phyloP scores from a whole-genome alignment of 1,284 basidiomycete species.

The Rhodotorula sp. region DNA sequence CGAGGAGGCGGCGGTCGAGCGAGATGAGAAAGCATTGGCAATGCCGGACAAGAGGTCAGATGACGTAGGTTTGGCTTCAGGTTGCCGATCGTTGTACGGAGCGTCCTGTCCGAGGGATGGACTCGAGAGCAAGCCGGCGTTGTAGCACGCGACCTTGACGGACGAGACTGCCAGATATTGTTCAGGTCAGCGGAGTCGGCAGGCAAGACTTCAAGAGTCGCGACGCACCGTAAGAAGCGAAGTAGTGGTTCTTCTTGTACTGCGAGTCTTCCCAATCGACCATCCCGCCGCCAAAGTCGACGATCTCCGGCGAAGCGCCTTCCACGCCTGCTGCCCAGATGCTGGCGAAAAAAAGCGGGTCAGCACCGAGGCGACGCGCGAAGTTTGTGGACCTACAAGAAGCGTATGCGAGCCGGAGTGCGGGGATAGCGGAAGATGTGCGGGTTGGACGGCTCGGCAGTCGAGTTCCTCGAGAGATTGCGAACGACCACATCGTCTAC shows the following conservation, averaged over 20 bases:
- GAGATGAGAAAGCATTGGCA: neutral
- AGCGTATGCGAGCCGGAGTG: slow-evolving; percentile 25
- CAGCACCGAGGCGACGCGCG: neutral
- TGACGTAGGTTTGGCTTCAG: neutral
- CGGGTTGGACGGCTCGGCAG: neutral
- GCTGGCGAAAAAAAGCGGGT: neutral
- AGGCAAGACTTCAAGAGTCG: fast-evolving
- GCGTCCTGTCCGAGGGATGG: neutral
- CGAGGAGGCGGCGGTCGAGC: neutral
- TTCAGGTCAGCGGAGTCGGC: neutral
- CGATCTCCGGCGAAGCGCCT: neutral
- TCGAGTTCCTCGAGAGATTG: slow-evolving; percentile 10
- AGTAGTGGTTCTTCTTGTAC: slow-evolving; percentile 5
- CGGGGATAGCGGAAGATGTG: slow-evolving; percentile 15
- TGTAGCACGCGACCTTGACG: slow-evolving; percentile 16
- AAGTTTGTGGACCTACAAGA: slow-evolving; percentile 13
- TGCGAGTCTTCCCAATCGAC: neutral
- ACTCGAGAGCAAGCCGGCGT: neutral
- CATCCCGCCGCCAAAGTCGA: slow-evolving; percentile 11
- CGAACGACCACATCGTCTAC: slow-evolving; percentile 21
- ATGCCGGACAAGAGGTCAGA: too few species aligned
- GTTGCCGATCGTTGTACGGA: neutral
- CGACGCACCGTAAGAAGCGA: slow-evolving; percentile 8
- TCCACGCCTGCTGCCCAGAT: slow-evolving; percentile 11
- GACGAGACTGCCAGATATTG: neutral